Evolutionary conservation across 163 green algal genomes (phyloP).

Genomic region (Chlamydomonas reinhardtii): DNA sequence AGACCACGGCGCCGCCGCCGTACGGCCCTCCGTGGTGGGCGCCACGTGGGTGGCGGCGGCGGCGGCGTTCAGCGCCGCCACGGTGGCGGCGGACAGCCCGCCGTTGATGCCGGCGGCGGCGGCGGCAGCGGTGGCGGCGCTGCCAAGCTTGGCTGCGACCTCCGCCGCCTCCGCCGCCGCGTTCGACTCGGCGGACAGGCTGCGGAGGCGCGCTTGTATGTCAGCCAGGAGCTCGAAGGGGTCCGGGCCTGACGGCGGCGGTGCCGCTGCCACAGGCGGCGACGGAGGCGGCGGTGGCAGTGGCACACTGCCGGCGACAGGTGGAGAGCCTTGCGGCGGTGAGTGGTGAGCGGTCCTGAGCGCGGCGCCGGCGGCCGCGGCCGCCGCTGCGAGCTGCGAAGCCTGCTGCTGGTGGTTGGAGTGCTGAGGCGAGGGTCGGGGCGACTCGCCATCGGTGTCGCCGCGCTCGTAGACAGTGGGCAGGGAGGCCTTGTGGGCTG

Average conservation of each 20-base stretch:
- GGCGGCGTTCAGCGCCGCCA: background rate
- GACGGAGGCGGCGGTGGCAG: no score
- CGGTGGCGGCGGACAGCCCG: background rate
- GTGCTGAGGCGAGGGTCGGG: no score
- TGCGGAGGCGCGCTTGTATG: conserved; percentile 29
- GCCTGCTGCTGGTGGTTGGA: no score
- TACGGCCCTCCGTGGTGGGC: conserved; percentile 5
- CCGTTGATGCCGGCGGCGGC: background rate
- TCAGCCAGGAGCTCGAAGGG: conserved; percentile 1
- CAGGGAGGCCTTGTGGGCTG: background rate
- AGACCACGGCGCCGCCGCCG: background rate
- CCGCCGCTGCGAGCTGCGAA: no score
- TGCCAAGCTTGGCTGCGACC: background rate
- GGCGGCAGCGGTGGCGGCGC: background rate
- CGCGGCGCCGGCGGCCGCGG: background rate
- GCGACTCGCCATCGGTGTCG: background rate
- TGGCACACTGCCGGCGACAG: no score
- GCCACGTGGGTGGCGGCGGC: background rate
- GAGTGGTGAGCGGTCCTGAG: background rate
- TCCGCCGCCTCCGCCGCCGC: background rate
- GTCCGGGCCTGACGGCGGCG: background rate
- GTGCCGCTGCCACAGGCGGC: background rate
- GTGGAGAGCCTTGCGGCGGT: background rate
- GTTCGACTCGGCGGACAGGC: background rate
- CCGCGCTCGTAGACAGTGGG: conserved; percentile 40